Evolutionary conservation across 306 rosid species (phyloP).

Genomic region (Potentilla sterilis): DNA sequence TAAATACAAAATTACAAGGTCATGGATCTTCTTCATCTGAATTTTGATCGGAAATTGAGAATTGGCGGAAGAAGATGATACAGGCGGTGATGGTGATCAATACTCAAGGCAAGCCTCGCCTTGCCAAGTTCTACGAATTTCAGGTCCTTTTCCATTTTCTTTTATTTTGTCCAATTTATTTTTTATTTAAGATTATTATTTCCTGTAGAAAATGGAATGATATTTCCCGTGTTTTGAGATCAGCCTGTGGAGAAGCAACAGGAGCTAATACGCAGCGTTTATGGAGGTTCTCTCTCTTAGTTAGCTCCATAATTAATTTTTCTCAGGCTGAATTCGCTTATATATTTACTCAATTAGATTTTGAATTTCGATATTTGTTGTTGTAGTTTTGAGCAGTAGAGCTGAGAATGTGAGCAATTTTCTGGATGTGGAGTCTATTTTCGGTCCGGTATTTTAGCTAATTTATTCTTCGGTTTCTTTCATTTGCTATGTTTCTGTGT

Average conservation of each 20-base stretch:
- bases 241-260: slow-evolving; percentile 89
- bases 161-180: neutral
- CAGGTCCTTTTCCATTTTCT: slow-evolving; percentile 41
- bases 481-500: neutral
- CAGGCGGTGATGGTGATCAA: slow-evolving; percentile 81
- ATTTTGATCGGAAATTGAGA: neutral
- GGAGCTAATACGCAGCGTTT: slow-evolving; percentile 79
- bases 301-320: neutral
- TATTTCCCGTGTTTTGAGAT: slow-evolving; percentile 32
- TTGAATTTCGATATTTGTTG: neutral
- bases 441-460: slow-evolving; percentile 57
- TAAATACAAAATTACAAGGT: neutral
- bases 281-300: slow-evolving; percentile 54
- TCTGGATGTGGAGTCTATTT: slow-evolving; percentile 75
- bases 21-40: neutral
- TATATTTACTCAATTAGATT: neutral
- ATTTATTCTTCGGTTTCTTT: neutral
- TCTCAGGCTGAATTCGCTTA: slow-evolving; percentile 12
- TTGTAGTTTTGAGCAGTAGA: slow-evolving; percentile 75
- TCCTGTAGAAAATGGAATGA: slow-evolving; percentile 6
- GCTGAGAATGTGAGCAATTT: slow-evolving; percentile 91
- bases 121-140: slow-evolving; percentile 79
- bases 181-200: neutral
- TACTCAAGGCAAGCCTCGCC: slow-evolving; percentile 93
- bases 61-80: slow-evolving; percentile 47